phyloP scores from a whole-genome alignment of 306 rosid species.

The Betula pendula region DNA sequence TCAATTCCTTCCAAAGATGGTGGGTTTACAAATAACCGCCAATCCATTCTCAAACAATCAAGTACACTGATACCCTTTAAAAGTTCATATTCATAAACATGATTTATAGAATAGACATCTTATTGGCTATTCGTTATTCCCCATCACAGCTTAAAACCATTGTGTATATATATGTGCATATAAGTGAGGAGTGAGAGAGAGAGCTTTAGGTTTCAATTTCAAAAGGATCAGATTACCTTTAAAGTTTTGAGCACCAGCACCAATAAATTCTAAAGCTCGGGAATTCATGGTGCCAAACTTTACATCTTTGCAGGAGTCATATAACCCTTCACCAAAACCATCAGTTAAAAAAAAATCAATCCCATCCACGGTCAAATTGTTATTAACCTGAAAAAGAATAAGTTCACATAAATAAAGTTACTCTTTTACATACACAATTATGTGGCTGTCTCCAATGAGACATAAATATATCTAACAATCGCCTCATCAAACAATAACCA shows the following conservation, averaged over 20 bases:
- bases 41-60: neutral
- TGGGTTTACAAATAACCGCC: neutral
- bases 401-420: constrained; percentile 16
- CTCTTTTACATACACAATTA: constrained; percentile 11
- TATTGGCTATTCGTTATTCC: neutral
- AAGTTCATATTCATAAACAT: neutral
- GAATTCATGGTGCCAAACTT: constrained; percentile 92
- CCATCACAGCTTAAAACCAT: constrained; percentile 9
- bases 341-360: constrained; percentile 76
- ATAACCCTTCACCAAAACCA: constrained; percentile 90
- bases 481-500: neutral
- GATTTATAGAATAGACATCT: neutral
- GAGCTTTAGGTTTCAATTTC: constrained; percentile 27
- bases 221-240: constrained; percentile 53
- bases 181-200: constrained; percentile 6
- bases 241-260: constrained; percentile 85
- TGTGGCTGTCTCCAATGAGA: neutral
- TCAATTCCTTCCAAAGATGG: neutral
- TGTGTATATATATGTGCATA: neutral
- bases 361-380: constrained; percentile 75
- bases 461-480: neutral
- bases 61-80: neutral
- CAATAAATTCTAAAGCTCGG: constrained; percentile 76
- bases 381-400: constrained; percentile 59
- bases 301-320: constrained; percentile 93